Conservation (phyloP, 2,329 filamentous ascomycete species). For the Penicillium sp. region DNA sequence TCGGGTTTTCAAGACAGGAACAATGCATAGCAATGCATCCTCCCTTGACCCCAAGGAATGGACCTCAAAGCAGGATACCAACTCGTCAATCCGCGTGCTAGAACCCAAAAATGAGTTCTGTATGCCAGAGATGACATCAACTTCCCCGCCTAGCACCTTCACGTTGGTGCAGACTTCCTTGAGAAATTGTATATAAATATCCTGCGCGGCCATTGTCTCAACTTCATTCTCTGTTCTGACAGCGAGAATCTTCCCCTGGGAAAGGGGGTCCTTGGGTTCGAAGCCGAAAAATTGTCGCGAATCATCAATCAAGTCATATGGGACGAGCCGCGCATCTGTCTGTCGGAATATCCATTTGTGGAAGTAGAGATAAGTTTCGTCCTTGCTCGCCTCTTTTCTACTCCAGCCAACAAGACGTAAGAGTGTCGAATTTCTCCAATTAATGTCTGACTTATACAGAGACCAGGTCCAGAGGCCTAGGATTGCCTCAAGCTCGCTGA, state of each 20-base stretch:
- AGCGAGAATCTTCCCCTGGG: constrained; percentile 21
- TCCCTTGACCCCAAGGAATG: constrained; percentile 28
- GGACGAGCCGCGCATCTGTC: constrained; percentile 22
- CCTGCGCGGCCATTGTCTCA: constrained; percentile 33
- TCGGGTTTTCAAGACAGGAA: constrained; percentile 24
- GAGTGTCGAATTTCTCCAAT: constrained; percentile 17
- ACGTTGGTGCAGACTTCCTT: constrained; percentile 14
- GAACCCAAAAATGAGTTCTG: constrained; percentile 18
- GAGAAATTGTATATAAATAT: constrained; percentile 36
- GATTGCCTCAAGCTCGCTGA: constrained; percentile 32
- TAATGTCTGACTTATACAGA: constrained; percentile 21
- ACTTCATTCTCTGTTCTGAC: constrained; percentile 26
- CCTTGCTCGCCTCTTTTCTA: constrained; percentile 17
- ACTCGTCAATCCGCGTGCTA: constrained; percentile 24
- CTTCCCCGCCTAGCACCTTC: constrained; percentile 14
- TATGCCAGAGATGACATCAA: constrained; percentile 16
- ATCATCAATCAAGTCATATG: constrained; percentile 16
- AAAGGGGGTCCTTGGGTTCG: constrained; percentile 1
- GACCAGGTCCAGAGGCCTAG: constrained; percentile 37
- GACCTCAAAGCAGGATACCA: constrained; percentile 27
- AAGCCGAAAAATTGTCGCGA: constrained; percentile 24
- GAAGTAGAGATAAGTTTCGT: constrained; percentile 29
- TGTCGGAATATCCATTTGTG: constrained; percentile 36
- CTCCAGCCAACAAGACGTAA: constrained; percentile 25
- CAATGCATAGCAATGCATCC: constrained; percentile 35